Base-by-base conservation (phyloP, 768 basidiomycete genomes). In the Tylopilus subfusipes region DNA sequence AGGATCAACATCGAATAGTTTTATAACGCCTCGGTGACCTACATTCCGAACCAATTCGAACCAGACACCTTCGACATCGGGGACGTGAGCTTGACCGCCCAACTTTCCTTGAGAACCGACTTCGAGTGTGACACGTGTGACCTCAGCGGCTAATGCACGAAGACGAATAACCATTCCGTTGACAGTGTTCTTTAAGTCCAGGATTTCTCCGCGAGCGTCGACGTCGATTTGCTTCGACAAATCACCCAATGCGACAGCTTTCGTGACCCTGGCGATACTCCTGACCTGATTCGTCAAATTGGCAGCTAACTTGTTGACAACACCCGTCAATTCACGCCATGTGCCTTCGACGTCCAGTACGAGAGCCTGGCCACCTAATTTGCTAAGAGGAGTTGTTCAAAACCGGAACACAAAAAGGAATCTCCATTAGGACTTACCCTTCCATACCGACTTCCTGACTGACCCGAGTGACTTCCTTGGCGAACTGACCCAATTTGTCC, bases 31-130 rank as follows among this genome's bases (percentile, higher is more conserved):
- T 34, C 38, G 8, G 4, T 4, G 40, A 56, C 82, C 57, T 62
- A 86, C 88, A 64, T 89, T 89, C 46, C 82, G 75, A 53, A 90
- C 90, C 70, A 90, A 74, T 66, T 92, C 86, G 57, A 84, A 82
- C 89, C 89, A 90, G n/a, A 90, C 86, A n/a, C 93, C 93, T 66
- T 93, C 88, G 22, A 93, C 91, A 58, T 92, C 90, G 24, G 89
- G 86, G 11, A 96, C 93, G 50, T 85, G 77, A 1, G 91, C 93
- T 69, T 93, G 89, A 42, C 91, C 91, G 55, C 93, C 92, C 52
- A 95, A 75, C 74, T 90, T 90, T 16, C 92, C 93, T 74, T 93
- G 87, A 57, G 84, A 87, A 62, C 90, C 91, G 68, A 93, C 90
- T 74, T 92, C 90, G 45, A 88, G 72, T 8, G 90, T 90, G 54